Evolutionary conservation across 2,329 filamentous ascomycete species (phyloP).

Genomic region (Cryphonectria japonica): DNA sequence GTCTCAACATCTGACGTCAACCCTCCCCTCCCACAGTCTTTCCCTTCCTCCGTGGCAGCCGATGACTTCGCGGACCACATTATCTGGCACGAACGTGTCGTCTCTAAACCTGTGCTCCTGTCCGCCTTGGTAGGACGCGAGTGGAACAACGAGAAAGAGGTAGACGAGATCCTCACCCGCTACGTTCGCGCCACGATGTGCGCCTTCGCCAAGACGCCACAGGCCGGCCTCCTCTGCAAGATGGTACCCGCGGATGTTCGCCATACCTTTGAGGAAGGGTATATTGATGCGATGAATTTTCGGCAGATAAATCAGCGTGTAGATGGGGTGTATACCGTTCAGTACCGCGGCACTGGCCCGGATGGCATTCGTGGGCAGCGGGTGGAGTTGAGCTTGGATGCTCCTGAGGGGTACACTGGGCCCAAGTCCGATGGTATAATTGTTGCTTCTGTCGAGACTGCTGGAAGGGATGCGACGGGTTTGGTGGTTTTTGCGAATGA

Average conservation of each 20-base stretch:
- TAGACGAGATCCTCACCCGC: constrained; percentile 12
- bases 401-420: constrained; percentile 4
- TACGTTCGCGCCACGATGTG: constrained; percentile 21
- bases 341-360: constrained; percentile 10
- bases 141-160: not conserved
- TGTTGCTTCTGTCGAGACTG: constrained; percentile 18
- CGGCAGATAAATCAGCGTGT: constrained; percentile 6
- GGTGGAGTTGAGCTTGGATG: constrained; percentile 19
- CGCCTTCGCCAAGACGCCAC: constrained; percentile 17
- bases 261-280: constrained; percentile 11
- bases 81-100: constrained; percentile 14
- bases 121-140: not conserved
- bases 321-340: constrained; percentile 18
- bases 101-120: constrained; percentile 8
- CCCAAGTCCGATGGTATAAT: constrained; percentile 14
- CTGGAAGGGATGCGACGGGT: not conserved
- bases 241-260: constrained; percentile 1
- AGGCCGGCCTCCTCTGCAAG: constrained; percentile 13
- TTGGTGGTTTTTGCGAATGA: constrained; percentile 13
- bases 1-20: not conserved
- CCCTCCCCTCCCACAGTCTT: constrained; percentile 4
- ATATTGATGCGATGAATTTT: constrained; percentile 16
- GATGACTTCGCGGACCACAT: not conserved
- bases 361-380: not conserved
- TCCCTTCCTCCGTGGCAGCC: constrained; percentile 6